A percentile compares a stretch with the other conserved stretches of the same genome.
phyloP scores from a whole-genome alignment of 352 stramenopile species.

The Globisporangium sylvaticum region DNA sequence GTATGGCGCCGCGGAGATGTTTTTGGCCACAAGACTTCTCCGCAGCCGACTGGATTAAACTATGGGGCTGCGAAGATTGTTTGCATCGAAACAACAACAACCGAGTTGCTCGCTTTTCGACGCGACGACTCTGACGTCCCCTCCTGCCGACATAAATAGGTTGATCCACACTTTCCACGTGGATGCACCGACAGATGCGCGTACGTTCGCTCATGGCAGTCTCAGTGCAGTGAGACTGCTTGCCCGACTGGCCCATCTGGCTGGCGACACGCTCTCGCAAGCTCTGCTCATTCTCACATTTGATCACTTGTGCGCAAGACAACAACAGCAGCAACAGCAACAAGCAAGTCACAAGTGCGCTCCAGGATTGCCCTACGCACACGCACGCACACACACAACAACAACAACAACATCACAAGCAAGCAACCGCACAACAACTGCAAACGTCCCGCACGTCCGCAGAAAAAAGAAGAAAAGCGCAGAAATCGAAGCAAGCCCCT shows the following conservation, averaged over 20 bases:
- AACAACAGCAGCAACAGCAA: not conserved
- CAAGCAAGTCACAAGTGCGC: not conserved
- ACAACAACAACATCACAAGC: too few relatives aligned
- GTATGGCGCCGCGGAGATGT: too few relatives aligned
- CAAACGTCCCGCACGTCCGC: not conserved
- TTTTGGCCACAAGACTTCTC: too few relatives aligned
- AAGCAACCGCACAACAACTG: not conserved
- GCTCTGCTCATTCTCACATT: conserved; percentile 12
- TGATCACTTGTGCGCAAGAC: conserved; percentile 9
- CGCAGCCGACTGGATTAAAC: too few relatives aligned
- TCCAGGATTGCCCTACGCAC: not conserved
- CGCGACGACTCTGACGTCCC: conserved; percentile 9
- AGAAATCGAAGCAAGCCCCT: conserved; percentile 5
- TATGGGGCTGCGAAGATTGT: too few relatives aligned
- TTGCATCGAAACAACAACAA: too few relatives aligned
- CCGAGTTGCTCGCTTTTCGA: conserved; percentile 1
- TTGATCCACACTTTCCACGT: conserved; percentile 4
- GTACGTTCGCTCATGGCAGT: conserved; percentile 3
- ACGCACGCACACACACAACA: not conserved
- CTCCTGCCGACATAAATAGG: conserved; percentile 14
- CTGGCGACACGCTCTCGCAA: not conserved
- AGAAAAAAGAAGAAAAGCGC: conserved; percentile 10
- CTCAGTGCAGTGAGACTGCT: not conserved
- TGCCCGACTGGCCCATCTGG: conserved; percentile 9
- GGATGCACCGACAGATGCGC: not conserved